phyloP scores from a whole-genome alignment of 2,329 filamentous ascomycete species.

The Trichophyton simii region DNA sequence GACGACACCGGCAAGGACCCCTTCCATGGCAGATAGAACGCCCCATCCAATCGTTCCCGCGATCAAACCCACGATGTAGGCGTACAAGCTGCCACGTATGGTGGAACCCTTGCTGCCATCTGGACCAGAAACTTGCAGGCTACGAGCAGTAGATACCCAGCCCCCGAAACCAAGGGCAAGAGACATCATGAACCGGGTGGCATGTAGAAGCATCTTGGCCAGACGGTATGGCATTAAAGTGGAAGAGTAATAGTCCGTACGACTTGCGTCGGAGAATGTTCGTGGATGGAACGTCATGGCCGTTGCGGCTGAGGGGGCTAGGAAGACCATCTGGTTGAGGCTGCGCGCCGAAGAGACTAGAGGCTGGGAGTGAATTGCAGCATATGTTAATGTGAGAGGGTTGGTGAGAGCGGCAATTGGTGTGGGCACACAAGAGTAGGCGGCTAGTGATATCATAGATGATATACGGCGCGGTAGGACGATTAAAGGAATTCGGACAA shows the following conservation, averaged over 20 bases:
- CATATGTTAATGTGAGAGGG: slow-evolving; percentile 81
- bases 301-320: slow-evolving; percentile 54
- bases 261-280: slow-evolving; percentile 31
- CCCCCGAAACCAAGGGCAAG: slow-evolving; percentile 81
- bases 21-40: slow-evolving; percentile 80
- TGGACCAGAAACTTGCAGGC: slow-evolving; percentile 48
- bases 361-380: slow-evolving; percentile 81
- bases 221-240: slow-evolving; percentile 76
- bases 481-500: slow-evolving; percentile 73
- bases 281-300: slow-evolving; percentile 50
- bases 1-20: slow-evolving; percentile 72
- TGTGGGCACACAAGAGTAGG: slow-evolving; percentile 70
- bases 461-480: slow-evolving; percentile 66
- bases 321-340: slow-evolving; percentile 68
- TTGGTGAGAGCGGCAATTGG: slow-evolving; percentile 79
- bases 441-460: slow-evolving; percentile 55
- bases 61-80: slow-evolving; percentile 84
- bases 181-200: slow-evolving; percentile 82
- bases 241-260: slow-evolving; percentile 29
- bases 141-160: slow-evolving; percentile 88
- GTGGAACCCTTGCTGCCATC: slow-evolving; percentile 29
- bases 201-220: slow-evolving; percentile 81
- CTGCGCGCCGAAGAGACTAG: slow-evolving; percentile 65
- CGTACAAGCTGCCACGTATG: slow-evolving; percentile 72
- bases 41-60: slow-evolving; percentile 93